Evolutionary conservation across 768 basidiomycete species (phyloP).

Genomic region (Leccinum variicolor): DNA sequence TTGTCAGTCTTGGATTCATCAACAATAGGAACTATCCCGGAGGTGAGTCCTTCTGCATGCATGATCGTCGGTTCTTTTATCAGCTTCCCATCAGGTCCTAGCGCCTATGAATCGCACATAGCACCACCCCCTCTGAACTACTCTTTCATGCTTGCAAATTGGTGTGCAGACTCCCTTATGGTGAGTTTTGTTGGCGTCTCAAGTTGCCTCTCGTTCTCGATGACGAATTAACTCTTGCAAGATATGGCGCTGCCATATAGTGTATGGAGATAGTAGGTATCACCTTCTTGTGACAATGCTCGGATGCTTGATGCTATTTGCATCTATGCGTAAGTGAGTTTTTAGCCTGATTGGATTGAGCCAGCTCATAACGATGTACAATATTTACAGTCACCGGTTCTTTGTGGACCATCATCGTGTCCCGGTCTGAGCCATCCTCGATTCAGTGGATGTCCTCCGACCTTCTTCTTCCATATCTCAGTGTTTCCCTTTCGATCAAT

Average conservation of each 20-base stretch:
- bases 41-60: conserved; percentile 12
- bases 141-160: conserved; percentile 28
- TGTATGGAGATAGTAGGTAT: conserved; percentile 27
- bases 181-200: conserved; percentile 11
- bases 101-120: conserved; percentile 21
- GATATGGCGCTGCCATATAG: conserved; percentile 33
- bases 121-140: conserved; percentile 24
- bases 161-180: conserved; percentile 30
- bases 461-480: conserved; percentile 31
- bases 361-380: neutral
- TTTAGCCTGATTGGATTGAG: neutral
- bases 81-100: conserved; percentile 18
- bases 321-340: conserved; percentile 19
- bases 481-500: conserved; percentile 33
- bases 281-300: conserved; percentile 13
- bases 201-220: neutral
- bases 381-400: conserved; percentile 23
- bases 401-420: conserved; percentile 29
- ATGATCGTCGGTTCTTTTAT: neutral
- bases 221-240: conserved; percentile 1
- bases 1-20: conserved; percentile 28
- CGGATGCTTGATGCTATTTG: conserved; percentile 21
- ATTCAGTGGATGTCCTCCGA: conserved; percentile 30
- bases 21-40: conserved; percentile 32
- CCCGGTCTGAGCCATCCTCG: conserved; percentile 15